Evolutionary conservation across 1,284 basidiomycete species (phyloP), one percentile per base, ranked within the genome.

Genomic region (Leccinum variabile): DNA sequence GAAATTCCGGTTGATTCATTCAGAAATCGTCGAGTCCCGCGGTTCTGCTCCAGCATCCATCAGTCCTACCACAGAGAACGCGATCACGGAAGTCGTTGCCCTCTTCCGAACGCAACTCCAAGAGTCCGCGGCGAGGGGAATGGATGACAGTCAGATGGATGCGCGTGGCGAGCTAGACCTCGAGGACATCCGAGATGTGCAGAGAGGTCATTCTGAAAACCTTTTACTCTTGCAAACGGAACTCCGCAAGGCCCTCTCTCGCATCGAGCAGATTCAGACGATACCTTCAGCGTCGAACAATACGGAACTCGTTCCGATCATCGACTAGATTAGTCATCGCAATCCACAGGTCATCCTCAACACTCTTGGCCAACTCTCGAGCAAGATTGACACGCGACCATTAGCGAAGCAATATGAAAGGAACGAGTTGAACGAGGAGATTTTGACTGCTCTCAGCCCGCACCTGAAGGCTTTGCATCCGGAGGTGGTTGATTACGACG

Each of bases 131-230:
- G 76, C 79, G 7, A 79, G 81, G 37, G 80, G 82, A 18, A 69
- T 87, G 63, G 86, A 89, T n/a, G 86, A 89, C 56, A 84, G 82
- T 64, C 84, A 84, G 67, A 78, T 84, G 76, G 88, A 91, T 70
- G 89, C 87, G 32, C 83, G 84, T 25, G 89, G 88, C 32, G 90
- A 92, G 66, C 76, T 91, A 30, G 90, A 92, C 75, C 85, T 91
- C 68, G 87, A 91, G 72, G 77, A 91, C 63, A 82, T 93, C 69
- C 88, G 83, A 70, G 86, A 85, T 64, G 79, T 93, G 37, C 84
- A 90, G 67, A 82, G 88, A 68, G 84, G 85, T 14, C 87, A 91
- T 52, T 79, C 83, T 37, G 85, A 89, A 65, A 76, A 85, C 13
- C 76, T 86, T 2, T 76, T 79, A 2, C 67, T 82, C n/a, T 73